phyloP scores from a whole-genome alignment of 345 rosid genomes.

The Raphanus sativus region DNA sequence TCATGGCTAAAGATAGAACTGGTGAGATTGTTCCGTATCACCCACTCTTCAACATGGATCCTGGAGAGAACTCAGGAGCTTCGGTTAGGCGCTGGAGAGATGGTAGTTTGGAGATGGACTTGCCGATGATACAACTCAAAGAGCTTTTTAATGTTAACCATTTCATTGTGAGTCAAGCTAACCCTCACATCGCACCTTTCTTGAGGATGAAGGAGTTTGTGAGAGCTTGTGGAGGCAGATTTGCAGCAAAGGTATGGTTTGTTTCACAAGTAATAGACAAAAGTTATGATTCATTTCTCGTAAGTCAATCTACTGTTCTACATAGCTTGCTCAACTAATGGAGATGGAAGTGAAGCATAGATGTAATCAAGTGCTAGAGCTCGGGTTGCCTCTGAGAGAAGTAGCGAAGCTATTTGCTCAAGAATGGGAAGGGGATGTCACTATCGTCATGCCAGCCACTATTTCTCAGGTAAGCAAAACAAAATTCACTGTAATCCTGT shows the following conservation, averaged over 20 bases:
- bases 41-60: constrained; percentile 82
- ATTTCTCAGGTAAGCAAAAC: constrained; percentile 65
- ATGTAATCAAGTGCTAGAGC: constrained; percentile 78
- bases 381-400: constrained; percentile 87
- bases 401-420: constrained; percentile 89
- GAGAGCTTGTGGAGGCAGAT: constrained; percentile 85
- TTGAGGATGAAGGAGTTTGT: constrained; percentile 80
- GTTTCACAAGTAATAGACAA: not conserved
- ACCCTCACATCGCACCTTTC: constrained; percentile 89
- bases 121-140: constrained; percentile 95
- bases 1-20: constrained; percentile 97
- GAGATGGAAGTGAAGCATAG: constrained; percentile 99
- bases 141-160: constrained; percentile 97
- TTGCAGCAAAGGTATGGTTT: constrained; percentile 83
- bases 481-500: not conserved
- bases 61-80: constrained; percentile 59
- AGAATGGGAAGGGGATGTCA: constrained; percentile 99
- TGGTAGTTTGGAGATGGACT: constrained; percentile 95
- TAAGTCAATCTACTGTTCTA: not conserved
- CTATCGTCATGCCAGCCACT: constrained; percentile 96
- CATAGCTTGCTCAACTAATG: constrained; percentile 73
- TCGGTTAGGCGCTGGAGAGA: constrained; percentile 89
- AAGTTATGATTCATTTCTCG: not conserved
- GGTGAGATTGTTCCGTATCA: constrained; percentile 96
- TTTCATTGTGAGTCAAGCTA: constrained; percentile 95